Base-by-base conservation (phyloP, 495 filamentous ascomycete genomes). In the Penicillium pancosmium region DNA sequence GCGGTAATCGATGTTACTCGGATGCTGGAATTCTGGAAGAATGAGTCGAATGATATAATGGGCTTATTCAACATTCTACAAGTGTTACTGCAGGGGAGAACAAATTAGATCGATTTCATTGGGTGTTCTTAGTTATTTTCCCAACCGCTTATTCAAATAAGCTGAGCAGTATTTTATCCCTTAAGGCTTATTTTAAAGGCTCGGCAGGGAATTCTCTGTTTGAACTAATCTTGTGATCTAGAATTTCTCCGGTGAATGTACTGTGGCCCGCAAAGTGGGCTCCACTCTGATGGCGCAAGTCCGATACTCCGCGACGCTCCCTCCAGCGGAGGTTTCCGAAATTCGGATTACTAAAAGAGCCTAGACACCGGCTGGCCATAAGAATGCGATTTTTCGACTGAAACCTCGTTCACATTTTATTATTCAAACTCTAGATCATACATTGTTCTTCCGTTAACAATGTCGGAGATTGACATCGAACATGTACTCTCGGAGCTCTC, bases 21-120 rank as follows among this genome's bases (percentile, higher is more conserved):
- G 25, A 67, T 67, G 64, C 25, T 67, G n/a, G 7, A 35, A 3
- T 67, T 64, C 49, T 67, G 64, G 61, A 48, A 55, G 19, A 56
- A 63, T 23, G 64, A 67, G 19, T 51, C 59, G 9, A 38, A 48
- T 33, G 53, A 56, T 52, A 27, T 54, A 40, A 40, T 40, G 36
- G 36, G 36, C 5, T 40, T 40, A 12, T 40, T 53, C 31, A 38
- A 53, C 21, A 41, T 53, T 53, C 3, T 41, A 8, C 51, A 40
- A 7, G 36, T 23, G 16, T 36, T 53, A 6, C 2, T 53, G 15
- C 19, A 53, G n/a, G 18, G 21, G n/a, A 40, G 35, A 19, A 27
- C 31, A 53, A 25, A 21, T n/a, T 53, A 16, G 12, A 4, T 21
- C 13, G 13, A 38, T 23, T n/a, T 10, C 15, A 9, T n/a, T 40